Conservation (phyloP, 208 protist genomes). For the Wallacemonas sp. region DNA sequence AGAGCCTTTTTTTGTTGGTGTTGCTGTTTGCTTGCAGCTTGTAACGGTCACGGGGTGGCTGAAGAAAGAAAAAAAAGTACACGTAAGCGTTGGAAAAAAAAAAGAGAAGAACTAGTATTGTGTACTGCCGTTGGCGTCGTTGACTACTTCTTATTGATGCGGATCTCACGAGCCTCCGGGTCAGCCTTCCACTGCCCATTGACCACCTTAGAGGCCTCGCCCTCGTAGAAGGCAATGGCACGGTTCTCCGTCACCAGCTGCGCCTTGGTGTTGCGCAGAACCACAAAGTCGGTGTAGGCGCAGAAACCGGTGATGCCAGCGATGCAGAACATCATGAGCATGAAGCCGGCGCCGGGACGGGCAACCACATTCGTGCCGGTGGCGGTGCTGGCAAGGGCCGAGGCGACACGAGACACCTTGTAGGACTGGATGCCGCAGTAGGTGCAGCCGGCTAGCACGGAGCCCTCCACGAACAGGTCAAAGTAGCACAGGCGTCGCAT, state of each 20-base stretch:
- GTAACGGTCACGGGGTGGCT: too few relatives aligned
- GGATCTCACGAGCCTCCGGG: not conserved
- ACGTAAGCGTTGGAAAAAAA: not conserved
- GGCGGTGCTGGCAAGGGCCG: not conserved
- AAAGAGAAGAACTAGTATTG: not conserved
- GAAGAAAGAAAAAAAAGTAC: not conserved
- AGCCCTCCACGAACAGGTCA: slow-evolving; percentile 11
- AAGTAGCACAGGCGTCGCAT: slow-evolving; percentile 19
- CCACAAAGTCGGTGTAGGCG: not conserved
- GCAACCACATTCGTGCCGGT: not conserved
- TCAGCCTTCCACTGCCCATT: slow-evolving; percentile 1
- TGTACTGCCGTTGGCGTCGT: not conserved
- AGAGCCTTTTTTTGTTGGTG: too few relatives aligned
- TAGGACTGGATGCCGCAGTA: slow-evolving; percentile 13
- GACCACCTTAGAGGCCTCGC: slow-evolving; percentile 4
- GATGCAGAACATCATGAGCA: slow-evolving; percentile 12
- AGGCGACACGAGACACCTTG: not conserved
- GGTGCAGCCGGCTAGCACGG: slow-evolving; percentile 9
- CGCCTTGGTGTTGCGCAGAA: not conserved
- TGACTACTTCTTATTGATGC: not conserved
- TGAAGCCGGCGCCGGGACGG: slow-evolving; percentile 2
- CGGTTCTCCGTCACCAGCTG: not conserved
- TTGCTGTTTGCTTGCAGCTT: too few relatives aligned
- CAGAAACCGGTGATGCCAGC: slow-evolving; percentile 9
- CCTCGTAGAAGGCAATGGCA: slow-evolving; percentile 13